Conservation (phyloP, 2,329 filamentous ascomycete species). For the Epicoccum sorghinum region DNA sequence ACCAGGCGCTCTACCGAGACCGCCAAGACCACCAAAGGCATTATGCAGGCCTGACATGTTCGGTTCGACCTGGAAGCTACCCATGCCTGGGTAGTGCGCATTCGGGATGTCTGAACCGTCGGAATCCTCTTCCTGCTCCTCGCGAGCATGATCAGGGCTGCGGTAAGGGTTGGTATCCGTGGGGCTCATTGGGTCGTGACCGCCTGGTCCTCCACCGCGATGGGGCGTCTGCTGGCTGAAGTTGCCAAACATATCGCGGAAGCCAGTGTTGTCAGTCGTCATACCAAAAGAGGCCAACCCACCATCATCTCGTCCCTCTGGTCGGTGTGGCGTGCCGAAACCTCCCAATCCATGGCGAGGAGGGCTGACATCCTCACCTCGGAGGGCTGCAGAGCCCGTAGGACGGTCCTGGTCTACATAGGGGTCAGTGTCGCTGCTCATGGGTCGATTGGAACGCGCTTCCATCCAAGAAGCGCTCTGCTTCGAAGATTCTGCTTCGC, state of each 20-base stretch:
- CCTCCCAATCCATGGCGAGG: conserved; percentile 55
- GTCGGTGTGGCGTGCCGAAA: conserved; percentile 51
- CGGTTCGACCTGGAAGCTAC: conserved; percentile 59
- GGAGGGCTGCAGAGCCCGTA: conserved; percentile 74
- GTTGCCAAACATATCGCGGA: conserved; percentile 64
- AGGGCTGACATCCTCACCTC: conserved; percentile 73
- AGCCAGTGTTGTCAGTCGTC: conserved; percentile 62
- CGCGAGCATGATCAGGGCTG: conserved; percentile 79
- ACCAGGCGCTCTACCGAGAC: conserved; percentile 53
- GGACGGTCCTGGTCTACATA: conserved; percentile 70
- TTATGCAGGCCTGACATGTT: conserved; percentile 49
- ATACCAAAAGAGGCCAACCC: conserved; percentile 67
- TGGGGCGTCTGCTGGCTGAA: conserved; percentile 62
- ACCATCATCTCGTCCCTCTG: conserved; percentile 61
- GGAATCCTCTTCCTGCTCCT: conserved; percentile 66
- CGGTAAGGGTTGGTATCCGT: conserved; percentile 96
- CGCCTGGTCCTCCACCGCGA: conserved; percentile 47
- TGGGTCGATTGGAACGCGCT: conserved; percentile 54
- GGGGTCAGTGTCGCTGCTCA: conserved; percentile 73
- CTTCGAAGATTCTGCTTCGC: conserved; percentile 57
- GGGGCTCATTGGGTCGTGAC: conserved; percentile 80
- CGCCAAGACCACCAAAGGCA: conserved; percentile 63
- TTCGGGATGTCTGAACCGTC: conserved; percentile 61
- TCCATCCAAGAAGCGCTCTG: conserved; percentile 59
- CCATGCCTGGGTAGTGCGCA: conserved; percentile 58